Evolutionary conservation across 1,284 basidiomycete species (phyloP).

Genomic region (Hemileia vastatrix): DNA sequence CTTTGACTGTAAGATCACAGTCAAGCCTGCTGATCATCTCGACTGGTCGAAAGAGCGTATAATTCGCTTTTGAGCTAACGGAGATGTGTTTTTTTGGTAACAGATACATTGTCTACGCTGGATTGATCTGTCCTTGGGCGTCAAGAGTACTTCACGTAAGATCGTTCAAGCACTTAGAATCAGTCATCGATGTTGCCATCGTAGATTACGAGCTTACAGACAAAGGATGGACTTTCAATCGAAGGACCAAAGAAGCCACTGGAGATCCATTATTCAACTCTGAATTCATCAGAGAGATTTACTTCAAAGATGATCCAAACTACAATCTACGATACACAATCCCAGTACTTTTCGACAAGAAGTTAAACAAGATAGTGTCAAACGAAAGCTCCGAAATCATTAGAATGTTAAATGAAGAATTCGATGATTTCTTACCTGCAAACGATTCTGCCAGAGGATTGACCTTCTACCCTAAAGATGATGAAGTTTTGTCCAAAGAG

Average conservation of each 20-base stretch:
- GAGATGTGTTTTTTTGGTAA: no score
- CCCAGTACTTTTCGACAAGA: constrained; percentile 92
- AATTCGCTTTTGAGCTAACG: no score
- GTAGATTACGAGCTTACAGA: constrained; percentile 78
- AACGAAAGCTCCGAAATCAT: constrained; percentile 63
- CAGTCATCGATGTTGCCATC: constrained; percentile 63
- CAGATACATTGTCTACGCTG: no score
- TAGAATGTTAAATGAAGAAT: constrained; percentile 85
- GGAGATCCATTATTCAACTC: no score
- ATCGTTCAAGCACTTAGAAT: constrained; percentile 80
- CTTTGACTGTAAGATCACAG: no score
- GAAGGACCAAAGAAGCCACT: no score
- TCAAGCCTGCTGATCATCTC: no score
- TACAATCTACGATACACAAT: constrained; percentile 41
- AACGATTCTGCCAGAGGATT: no score
- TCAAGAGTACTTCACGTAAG: constrained; percentile 78
- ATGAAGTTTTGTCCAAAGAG: no score
- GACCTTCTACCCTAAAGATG: no score
- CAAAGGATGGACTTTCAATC: constrained; percentile 84
- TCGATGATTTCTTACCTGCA: no score
- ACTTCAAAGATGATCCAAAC: constrained; percentile 61
- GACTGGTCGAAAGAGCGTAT: no score
- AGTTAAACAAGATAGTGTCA: constrained; percentile 78
- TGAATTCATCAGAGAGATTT: constrained; percentile 81
- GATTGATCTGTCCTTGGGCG: constrained; percentile 63